These are phyloP conservation scores for Trichoderma atroviride DNA, from an alignment of 2,329 filamentous ascomycete genomes.

Conservation along the genomic window DNA sequence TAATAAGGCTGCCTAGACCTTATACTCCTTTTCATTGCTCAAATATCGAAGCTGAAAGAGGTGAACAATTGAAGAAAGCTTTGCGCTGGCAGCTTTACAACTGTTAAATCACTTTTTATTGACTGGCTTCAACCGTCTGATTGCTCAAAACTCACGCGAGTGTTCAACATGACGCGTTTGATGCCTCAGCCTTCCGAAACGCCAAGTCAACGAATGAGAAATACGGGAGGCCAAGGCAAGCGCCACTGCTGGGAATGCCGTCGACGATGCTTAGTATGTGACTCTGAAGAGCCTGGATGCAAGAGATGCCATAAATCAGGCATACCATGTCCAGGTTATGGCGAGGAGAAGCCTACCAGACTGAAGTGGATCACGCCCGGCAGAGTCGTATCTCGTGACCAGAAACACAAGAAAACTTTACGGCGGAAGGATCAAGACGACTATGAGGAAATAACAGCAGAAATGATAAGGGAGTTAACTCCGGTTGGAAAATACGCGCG, in stretches of 20 bases:
- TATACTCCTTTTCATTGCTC: neutral
- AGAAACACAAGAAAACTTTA: neutral
- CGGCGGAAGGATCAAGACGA: neutral
- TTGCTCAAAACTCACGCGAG: rapidly evolving
- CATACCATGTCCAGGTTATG: neutral
- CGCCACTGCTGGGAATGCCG: conserved; percentile 19
- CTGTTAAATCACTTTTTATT: neutral
- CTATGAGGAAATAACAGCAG: neutral
- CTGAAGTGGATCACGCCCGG: conserved; percentile 12
- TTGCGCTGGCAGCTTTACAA: neutral
- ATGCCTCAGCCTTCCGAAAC: neutral
- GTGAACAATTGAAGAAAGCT: neutral
- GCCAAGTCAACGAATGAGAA: neutral
- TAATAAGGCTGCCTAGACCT: neutral
- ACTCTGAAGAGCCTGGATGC: neutral
- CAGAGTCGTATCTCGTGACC: conserved; percentile 5
- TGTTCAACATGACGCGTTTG: too few relatives aligned
- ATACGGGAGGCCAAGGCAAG: neutral
- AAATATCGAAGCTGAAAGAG: neutral
- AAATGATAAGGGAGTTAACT: neutral
- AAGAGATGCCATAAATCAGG: neutral
- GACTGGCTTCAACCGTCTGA: rapidly evolving
- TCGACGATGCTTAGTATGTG: conserved; percentile 1
- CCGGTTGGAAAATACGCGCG: neutral
- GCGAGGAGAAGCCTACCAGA: neutral